Conservation (phyloP, 2,329 filamentous ascomycete genomes). For the Phaeosphaeria sp. region DNA sequence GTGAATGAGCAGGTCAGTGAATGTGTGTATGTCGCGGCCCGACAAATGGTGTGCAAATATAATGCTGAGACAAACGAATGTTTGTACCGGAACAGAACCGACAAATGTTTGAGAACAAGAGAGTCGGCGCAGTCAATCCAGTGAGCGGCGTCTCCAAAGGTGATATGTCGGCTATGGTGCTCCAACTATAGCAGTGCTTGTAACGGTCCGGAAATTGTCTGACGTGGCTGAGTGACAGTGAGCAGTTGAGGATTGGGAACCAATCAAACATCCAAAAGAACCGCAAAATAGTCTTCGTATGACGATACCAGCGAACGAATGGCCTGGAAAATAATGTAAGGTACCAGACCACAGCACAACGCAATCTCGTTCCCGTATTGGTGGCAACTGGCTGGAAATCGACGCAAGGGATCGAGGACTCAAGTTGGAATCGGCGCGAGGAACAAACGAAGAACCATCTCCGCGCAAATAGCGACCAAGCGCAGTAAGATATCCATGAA, state of each 20-base stretch:
- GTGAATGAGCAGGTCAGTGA: neutral
- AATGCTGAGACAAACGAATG: neutral
- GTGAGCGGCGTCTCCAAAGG: neutral
- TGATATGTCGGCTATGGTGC: neutral
- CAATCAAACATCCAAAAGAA: slow-evolving; percentile 6
- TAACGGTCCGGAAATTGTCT: slow-evolving; percentile 12
- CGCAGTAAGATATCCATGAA: neutral
- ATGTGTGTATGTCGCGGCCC: neutral
- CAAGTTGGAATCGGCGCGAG: neutral
- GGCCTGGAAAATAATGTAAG: neutral
- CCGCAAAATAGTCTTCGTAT: neutral
- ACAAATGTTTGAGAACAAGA: neutral
- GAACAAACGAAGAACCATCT: neutral
- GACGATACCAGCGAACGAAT: neutral
- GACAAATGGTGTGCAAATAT: neutral
- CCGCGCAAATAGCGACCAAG: neutral
- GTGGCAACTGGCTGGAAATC: neutral
- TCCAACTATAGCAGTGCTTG: slow-evolving; percentile 7
- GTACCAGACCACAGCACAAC: neutral
- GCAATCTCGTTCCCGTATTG: neutral
- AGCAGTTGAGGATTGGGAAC: slow-evolving; percentile 2
- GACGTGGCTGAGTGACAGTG: slow-evolving; percentile 8
- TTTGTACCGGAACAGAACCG: too few species aligned
- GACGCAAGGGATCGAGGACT: neutral
- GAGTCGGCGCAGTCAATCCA: neutral